phyloP scores from a whole-genome alignment of 148 eudicot species.

The Polygonum aviculare region DNA sequence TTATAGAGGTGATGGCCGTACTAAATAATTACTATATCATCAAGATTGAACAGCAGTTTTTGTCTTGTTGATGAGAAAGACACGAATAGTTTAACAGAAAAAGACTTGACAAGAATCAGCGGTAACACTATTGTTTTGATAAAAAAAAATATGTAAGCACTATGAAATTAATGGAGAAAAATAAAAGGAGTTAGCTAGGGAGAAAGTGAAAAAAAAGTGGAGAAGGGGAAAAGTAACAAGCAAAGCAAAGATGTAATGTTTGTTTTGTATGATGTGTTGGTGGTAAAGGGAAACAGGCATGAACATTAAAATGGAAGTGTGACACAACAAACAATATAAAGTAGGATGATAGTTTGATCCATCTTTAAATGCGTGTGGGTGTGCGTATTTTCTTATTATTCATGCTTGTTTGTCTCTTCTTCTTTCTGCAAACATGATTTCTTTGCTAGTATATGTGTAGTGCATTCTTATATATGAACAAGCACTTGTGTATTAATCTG shows the following conservation, averaged over 20 bases:
- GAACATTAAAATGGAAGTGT: conserved; percentile 6
- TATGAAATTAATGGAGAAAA: neutral
- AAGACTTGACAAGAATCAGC: neutral
- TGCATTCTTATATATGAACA: neutral
- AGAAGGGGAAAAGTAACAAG: conserved; percentile 5
- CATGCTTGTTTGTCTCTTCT: conserved; percentile 7
- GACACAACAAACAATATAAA: conserved; percentile 1
- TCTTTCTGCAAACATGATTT: neutral
- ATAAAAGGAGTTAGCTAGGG: neutral
- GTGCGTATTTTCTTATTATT: neutral
- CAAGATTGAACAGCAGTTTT: neutral
- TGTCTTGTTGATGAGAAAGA: neutral
- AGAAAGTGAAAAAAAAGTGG: neutral
- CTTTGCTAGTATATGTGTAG: neutral
- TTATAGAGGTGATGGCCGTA: neutral
- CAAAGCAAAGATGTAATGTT: neutral
- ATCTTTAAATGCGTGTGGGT: neutral
- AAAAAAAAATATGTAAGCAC: neutral
- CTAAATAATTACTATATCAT: neutral
- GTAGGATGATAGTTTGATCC: conserved; percentile 2
- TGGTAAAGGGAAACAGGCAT: conserved; percentile 1
- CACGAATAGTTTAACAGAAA: neutral
- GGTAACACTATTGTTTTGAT: neutral
- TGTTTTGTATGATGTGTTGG: neutral
- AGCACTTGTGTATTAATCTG: neutral